Percentiles rank a stretch among this genome's conserved stretches.
Evolutionary conservation across 176 grass and related monocot species (phyloP).

Genomic region (Tillandsia fasciculata): DNA sequence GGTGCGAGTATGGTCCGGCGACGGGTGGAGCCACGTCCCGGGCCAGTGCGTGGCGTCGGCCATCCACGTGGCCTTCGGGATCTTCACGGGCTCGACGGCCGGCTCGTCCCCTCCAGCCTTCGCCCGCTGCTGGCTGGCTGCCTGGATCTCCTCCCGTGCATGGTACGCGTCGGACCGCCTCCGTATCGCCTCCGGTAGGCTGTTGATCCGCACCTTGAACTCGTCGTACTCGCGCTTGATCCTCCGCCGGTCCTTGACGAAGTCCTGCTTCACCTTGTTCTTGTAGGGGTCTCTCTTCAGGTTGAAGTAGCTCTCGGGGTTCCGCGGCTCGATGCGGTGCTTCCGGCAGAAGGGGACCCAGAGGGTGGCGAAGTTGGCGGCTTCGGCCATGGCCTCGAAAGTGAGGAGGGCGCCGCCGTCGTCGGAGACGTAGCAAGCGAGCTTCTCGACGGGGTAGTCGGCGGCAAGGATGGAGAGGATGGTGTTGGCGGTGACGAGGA

Average conservation of each 20-base stretch:
- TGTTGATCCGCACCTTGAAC: conserved; percentile 91
- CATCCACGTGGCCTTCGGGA: conserved; percentile 97
- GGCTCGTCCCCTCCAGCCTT: conserved; percentile 62
- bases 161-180: conserved; percentile 89
- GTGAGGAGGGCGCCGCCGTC: conserved; percentile 93
- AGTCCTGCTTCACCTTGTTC: conserved; percentile 85
- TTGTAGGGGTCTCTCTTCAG: conserved; percentile 81
- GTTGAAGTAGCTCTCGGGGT: conserved; percentile 93
- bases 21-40: conserved; percentile 75
- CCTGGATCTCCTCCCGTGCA: conserved; percentile 94
- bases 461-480: conserved; percentile 87
- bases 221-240: conserved; percentile 92
- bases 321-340: conserved; percentile 87
- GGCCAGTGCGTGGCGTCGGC: conserved; percentile 97
- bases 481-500: conserved; percentile 93
- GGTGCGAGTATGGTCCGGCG: conserved; percentile 56
- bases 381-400: conserved; percentile 97
- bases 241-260: conserved; percentile 88
- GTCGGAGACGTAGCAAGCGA: conserved; percentile 84
- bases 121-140: conserved; percentile 77
- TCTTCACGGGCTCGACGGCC: conserved; percentile 68
- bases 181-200: conserved; percentile 80
- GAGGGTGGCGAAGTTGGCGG: conserved; percentile 74
- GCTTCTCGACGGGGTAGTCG: conserved; percentile 93
- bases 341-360: conserved; percentile 99